A percentile compares a stretch with the other conserved stretches of the same genome.
phyloP scores from a whole-genome alignment of 192 early-diverging fungal genomes.

The Backusella luteola region DNA sequence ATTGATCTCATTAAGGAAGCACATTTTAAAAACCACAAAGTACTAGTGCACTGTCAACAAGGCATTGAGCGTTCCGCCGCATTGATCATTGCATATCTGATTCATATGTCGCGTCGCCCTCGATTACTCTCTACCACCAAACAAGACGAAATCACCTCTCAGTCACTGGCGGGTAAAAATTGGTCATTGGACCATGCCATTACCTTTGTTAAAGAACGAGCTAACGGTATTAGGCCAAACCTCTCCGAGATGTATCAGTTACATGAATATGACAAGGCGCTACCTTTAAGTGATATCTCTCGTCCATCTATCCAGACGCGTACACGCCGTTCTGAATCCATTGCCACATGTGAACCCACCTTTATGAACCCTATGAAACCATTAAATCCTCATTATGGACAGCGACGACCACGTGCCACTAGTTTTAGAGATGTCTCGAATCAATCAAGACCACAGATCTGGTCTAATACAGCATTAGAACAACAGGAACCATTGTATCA shows the following conservation, averaged over 20 bases:
- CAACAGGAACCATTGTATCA: neutral
- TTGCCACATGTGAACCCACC: neutral
- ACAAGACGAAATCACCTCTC: slow-evolving; percentile 22
- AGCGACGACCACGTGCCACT: slow-evolving; percentile 9
- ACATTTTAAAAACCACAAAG: slow-evolving; percentile 41
- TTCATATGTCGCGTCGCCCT: slow-evolving; percentile 50
- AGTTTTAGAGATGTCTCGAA: slow-evolving; percentile 9
- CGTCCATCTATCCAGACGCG: neutral
- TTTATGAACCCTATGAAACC: neutral
- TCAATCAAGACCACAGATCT: neutral
- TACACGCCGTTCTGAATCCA: slow-evolving; percentile 7
- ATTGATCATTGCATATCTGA: slow-evolving; percentile 85
- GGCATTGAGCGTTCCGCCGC: slow-evolving; percentile 86
- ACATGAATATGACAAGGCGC: slow-evolving; percentile 55
- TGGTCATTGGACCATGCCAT: slow-evolving; percentile 61
- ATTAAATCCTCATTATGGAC: neutral
- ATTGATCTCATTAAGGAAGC: slow-evolving; percentile 40
- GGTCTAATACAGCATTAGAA: neutral
- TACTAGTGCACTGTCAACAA: slow-evolving; percentile 84
- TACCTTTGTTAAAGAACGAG: slow-evolving; percentile 61
- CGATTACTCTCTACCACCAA: neutral
- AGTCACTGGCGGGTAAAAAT: slow-evolving; percentile 58
- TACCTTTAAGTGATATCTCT: neutral
- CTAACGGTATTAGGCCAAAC: slow-evolving; percentile 77
- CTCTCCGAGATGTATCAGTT: slow-evolving; percentile 78